A percentile compares a stretch with the other conserved stretches of the same genome.
phyloP scores from a whole-genome alignment of 2,329 filamentous ascomycete genomes.

The Periconia digitata region DNA sequence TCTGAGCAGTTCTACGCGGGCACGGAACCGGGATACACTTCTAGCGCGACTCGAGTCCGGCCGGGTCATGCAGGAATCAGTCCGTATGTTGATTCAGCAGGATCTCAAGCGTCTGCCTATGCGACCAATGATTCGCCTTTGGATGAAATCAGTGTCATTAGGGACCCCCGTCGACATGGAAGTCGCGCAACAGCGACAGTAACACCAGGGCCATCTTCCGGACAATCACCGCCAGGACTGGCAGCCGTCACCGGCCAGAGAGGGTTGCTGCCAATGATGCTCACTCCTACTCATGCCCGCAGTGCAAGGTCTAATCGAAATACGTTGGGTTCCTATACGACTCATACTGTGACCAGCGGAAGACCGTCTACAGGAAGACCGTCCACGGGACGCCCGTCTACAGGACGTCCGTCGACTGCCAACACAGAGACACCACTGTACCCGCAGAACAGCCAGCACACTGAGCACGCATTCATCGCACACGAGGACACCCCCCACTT shows the following conservation, averaged over 20 bases:
- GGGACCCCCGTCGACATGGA: conserved; percentile 10
- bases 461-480: conserved; percentile 13
- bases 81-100: conserved; percentile 11
- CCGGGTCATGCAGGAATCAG: conserved; percentile 4
- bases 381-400: background rate
- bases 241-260: conserved; percentile 38
- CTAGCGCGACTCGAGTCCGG: conserved; percentile 25
- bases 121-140: conserved; percentile 16
- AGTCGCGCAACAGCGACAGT: conserved; percentile 28
- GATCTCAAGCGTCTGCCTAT: too few relatives aligned
- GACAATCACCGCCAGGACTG: too few relatives aligned
- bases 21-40: conserved; percentile 20
- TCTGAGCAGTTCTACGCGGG: conserved; percentile 22
- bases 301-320: too few relatives aligned
- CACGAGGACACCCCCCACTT: conserved; percentile 33
- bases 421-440: conserved; percentile 33
- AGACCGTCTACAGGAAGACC: conserved; percentile 7
- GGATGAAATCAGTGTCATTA: conserved; percentile 2
- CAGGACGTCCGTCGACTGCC: conserved; percentile 25
- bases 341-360: conserved; percentile 15
- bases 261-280: conserved; percentile 37
- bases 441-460: conserved; percentile 4
- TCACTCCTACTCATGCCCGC: conserved; percentile 25
- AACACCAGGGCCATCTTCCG: too few relatives aligned
- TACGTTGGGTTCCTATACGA: conserved; percentile 24